Percentiles rank a stretch among this genome's conserved stretches.
Conservation (phyloP, 805 yeast genomes). For the Candida parachauliodes region DNA sequence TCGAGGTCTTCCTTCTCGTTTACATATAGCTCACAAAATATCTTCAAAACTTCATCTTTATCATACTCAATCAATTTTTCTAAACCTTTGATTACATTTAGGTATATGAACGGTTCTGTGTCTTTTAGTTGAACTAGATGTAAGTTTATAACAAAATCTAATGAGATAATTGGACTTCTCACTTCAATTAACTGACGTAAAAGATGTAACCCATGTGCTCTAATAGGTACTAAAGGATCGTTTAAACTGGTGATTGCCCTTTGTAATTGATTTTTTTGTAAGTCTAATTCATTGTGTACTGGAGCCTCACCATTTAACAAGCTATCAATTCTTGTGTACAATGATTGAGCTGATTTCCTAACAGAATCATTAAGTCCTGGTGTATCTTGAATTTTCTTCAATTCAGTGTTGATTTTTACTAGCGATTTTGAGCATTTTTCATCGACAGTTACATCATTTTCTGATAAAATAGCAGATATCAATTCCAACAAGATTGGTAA, state of each 20-base stretch:
- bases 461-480: conserved; percentile 33
- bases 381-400: conserved; percentile 8
- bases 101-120: conserved; percentile 80
- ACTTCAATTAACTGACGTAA: conserved; percentile 52
- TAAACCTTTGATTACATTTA: conserved; percentile 80
- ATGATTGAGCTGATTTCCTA: conserved; percentile 19
- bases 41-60: conserved; percentile 30
- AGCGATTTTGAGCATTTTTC: conserved; percentile 27
- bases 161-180: conserved; percentile 47
- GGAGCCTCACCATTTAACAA: conserved; percentile 25
- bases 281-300: conserved; percentile 18
- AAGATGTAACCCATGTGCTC: conserved; percentile 78
- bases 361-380: conserved; percentile 9
- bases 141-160: conserved; percentile 55
- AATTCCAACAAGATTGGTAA: conserved; percentile 32
- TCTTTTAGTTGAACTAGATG: conserved; percentile 67
- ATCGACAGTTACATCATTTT: conserved; percentile 23
- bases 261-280: conserved; percentile 41
- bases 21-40: conserved; percentile 37
- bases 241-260: conserved; percentile 65
- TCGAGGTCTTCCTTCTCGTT: conserved; percentile 44
- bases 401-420: conserved; percentile 20
- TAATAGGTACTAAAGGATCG: conserved; percentile 77
- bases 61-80: conserved; percentile 52
- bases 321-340: conserved; percentile 25